phyloP scores from a whole-genome alignment of 345 rosid genomes.

The Boechera retrofracta region DNA sequence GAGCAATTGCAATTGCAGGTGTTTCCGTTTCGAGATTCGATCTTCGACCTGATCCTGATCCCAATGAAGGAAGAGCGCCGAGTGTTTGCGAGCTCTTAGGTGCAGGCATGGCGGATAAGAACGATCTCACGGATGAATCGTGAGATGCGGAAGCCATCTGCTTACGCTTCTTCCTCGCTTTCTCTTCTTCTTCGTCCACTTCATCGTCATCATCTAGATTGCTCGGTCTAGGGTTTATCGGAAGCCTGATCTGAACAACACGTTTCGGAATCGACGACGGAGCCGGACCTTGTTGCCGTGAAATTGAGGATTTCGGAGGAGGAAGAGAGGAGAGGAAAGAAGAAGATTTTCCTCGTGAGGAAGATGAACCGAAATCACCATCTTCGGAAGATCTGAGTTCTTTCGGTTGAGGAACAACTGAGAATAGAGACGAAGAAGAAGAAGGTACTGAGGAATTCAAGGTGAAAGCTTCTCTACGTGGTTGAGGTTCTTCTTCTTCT shows the following conservation, averaged over 20 bases:
- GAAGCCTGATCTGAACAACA: constrained; percentile 77
- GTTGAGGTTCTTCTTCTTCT: constrained; percentile 60
- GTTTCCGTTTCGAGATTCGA: constrained; percentile 61
- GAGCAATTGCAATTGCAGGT: constrained; percentile 38
- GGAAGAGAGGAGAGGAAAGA: constrained; percentile 60
- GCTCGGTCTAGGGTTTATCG: constrained; percentile 47
- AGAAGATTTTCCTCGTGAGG: constrained; percentile 35
- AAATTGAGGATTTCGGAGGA: constrained; percentile 50
- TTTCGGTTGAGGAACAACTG: constrained; percentile 58
- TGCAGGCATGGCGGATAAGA: constrained; percentile 80
- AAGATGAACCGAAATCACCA: constrained; percentile 37
- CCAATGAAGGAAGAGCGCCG: constrained; percentile 61
- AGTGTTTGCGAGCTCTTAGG: constrained; percentile 69
- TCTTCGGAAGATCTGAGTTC: constrained; percentile 37
- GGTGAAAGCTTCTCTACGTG: constrained; percentile 25
- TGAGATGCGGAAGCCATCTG: constrained; percentile 43
- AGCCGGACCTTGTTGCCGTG: constrained; percentile 17
- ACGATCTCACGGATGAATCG: constrained; percentile 63
- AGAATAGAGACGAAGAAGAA: constrained; percentile 49
- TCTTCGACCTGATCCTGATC: constrained; percentile 72
- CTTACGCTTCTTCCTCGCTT: constrained; percentile 54
- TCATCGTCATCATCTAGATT: constrained; percentile 34
- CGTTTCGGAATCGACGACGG: constrained; percentile 44
- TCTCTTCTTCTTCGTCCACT: constrained; percentile 56
- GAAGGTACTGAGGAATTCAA: constrained; percentile 25